Conservation (phyloP, 441 rosid species). For the Manihot esculenta region DNA sequence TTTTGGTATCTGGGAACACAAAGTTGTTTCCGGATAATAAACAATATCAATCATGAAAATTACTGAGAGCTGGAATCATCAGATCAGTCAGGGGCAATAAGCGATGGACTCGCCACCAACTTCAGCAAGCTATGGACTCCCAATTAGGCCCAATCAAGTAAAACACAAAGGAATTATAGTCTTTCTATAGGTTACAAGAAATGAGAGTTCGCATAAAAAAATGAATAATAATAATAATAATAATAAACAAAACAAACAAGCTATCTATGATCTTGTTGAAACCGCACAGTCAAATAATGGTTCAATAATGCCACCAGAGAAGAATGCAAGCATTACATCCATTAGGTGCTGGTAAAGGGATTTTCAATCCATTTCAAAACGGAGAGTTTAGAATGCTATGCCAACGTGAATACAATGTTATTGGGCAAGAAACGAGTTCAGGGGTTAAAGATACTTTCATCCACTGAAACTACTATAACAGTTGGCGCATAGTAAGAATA, state of each 20-base stretch:
- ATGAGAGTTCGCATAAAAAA: too few species aligned
- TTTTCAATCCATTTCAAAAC: neutral
- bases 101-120: neutral
- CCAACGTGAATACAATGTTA: neutral
- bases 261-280: neutral
- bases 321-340: neutral
- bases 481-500: neutral
- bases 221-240: too few species aligned
- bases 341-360: neutral
- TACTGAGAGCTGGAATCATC: neutral
- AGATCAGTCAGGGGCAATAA: neutral
- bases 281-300: neutral
- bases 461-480: neutral
- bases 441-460: neutral
- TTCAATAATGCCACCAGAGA: too few species aligned
- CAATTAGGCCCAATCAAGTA: conserved; percentile 11
- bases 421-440: neutral
- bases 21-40: neutral
- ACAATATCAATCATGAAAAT: neutral
- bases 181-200: neutral
- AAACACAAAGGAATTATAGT: neutral
- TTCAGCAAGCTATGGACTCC: neutral
- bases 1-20: conserved; percentile 10
- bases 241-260: neutral
- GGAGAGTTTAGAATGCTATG: neutral